A percentile compares a stretch with the other conserved stretches of the same genome.
Evolutionary conservation across 2,329 filamentous ascomycete genomes (phyloP).

Genomic region (Aspergillus transmontanensis): DNA sequence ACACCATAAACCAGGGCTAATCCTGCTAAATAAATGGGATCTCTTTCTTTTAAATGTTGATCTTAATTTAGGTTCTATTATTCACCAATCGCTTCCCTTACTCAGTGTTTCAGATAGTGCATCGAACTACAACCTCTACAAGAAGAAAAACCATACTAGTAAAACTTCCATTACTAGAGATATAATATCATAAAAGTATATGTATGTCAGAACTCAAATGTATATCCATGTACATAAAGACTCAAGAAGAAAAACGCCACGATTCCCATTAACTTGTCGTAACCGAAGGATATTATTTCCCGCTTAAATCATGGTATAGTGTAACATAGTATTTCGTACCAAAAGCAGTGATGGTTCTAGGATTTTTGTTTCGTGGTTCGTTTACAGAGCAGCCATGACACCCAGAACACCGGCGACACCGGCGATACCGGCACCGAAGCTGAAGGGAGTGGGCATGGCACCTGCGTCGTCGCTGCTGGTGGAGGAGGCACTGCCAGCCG

Average conservation of each 20-base stretch:
- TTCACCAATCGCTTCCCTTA: no score
- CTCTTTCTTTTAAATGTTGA: no score
- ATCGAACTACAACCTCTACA: no score
- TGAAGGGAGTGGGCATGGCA: conserved; percentile 26
- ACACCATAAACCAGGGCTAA: no score
- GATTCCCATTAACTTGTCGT: conserved; percentile 2
- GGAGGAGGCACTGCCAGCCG: conserved; percentile 13
- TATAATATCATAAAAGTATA: neutral
- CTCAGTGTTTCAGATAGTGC: no score
- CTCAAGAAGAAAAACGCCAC: neutral
- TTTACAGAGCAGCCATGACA: conserved; percentile 34
- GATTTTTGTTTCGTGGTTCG: no score
- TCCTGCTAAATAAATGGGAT: no score
- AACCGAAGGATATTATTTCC: neutral
- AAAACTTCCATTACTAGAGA: neutral
- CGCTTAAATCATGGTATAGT: conserved; percentile 4
- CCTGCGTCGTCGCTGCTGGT: conserved; percentile 22
- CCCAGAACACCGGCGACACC: conserved; percentile 33
- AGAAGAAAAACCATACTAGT: no score
- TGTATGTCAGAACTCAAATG: neutral
- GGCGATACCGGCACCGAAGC: conserved; percentile 18
- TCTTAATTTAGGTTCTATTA: no score
- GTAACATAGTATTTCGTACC: neutral
- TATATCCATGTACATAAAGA: neutral
- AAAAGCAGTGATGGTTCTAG: neutral